Evolutionary conservation across 1,139 yeast species (phyloP).

Genomic region (Protomyces arabidopsidicola): DNA sequence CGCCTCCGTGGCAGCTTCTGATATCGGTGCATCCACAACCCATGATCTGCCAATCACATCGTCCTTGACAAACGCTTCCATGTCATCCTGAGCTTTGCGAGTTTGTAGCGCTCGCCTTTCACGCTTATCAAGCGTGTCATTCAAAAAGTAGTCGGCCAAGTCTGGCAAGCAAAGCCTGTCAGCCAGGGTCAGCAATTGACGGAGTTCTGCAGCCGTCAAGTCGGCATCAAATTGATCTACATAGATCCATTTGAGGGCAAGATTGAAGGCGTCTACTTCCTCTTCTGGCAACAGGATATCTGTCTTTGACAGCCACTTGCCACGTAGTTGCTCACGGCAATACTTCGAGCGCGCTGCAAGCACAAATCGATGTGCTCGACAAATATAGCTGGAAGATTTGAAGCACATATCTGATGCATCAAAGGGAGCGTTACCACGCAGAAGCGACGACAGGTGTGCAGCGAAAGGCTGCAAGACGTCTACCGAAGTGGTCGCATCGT

Average conservation of each 20-base stretch:
- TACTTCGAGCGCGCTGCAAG: slow-evolving; percentile 41
- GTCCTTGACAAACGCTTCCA: slow-evolving; percentile 42
- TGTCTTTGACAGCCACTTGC: slow-evolving; percentile 34
- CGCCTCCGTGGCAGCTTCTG: slow-evolving; percentile 6
- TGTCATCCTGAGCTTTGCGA: slow-evolving; percentile 35
- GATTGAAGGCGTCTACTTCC: slow-evolving; percentile 40
- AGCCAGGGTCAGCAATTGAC: slow-evolving; percentile 42
- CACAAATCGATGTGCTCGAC: slow-evolving; percentile 42
- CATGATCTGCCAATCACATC: slow-evolving; percentile 42
- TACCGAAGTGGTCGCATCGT: slow-evolving; percentile 62
- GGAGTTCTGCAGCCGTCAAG: slow-evolving; percentile 38
- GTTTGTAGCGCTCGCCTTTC: slow-evolving; percentile 15
- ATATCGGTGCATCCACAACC: neutral
- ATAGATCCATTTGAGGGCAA: slow-evolving; percentile 53
- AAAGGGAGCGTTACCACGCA: slow-evolving; percentile 35
- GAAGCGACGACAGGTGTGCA: slow-evolving; percentile 55
- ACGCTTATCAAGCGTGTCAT: slow-evolving; percentile 6
- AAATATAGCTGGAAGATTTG: slow-evolving; percentile 3
- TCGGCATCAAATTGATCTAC: slow-evolving; percentile 44
- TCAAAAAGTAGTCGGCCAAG: slow-evolving; percentile 38
- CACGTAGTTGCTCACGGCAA: slow-evolving; percentile 35
- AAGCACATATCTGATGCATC: slow-evolving; percentile 9
- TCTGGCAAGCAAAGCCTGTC: slow-evolving; percentile 42
- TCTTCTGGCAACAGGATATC: slow-evolving; percentile 33
- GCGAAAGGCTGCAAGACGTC: slow-evolving; percentile 73